These are phyloP conservation scores for Picea abies DNA, from an alignment of 83 land plant species.

Conservation along the genomic window DNA sequence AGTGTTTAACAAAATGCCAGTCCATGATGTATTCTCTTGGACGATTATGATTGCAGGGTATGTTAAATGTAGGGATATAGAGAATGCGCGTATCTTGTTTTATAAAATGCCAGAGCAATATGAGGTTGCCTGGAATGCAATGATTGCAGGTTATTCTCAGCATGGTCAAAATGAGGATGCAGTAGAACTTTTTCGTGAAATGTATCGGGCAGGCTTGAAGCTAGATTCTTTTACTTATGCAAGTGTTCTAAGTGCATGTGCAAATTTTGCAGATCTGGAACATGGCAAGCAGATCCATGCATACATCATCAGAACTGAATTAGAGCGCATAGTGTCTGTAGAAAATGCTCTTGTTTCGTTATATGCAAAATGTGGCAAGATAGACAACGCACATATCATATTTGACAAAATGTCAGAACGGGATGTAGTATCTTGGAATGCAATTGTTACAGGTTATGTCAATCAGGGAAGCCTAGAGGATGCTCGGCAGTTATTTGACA, in stretches of 20 bases:
- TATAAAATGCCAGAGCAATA: slow-evolving; percentile 33
- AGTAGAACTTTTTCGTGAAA: slow-evolving; percentile 38
- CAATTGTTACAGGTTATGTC: slow-evolving; percentile 20
- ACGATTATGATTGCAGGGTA: slow-evolving; percentile 58
- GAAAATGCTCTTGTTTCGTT: slow-evolving; percentile 47
- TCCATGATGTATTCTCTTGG: slow-evolving; percentile 51
- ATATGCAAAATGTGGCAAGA: slow-evolving; percentile 39
- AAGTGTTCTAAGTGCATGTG: slow-evolving; percentile 52
- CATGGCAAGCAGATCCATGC: slow-evolving; percentile 56
- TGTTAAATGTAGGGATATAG: slow-evolving; percentile 35
- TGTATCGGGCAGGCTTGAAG: slow-evolving; percentile 28
- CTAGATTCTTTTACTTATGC: slow-evolving; percentile 56
- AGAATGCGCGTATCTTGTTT: slow-evolving; percentile 36
- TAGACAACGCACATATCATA: slow-evolving; percentile 32
- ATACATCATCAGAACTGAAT: slow-evolving; percentile 25
- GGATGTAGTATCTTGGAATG: slow-evolving; percentile 45
- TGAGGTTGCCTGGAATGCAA: slow-evolving; percentile 56
- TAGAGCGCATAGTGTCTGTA: slow-evolving; percentile 28
- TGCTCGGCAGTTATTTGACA: slow-evolving; percentile 14
- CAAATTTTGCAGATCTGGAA: slow-evolving; percentile 25
- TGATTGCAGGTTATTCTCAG: slow-evolving; percentile 62
- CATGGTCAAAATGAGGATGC: slow-evolving; percentile 35
- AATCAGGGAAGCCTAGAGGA: slow-evolving; percentile 13
- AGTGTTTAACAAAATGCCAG: slow-evolving; percentile 46
- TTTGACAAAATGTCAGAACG: slow-evolving; percentile 37